Evolutionary conservation across 106 monocot genomes (phyloP).

Genomic region (Dendrobium huoshanense): DNA sequence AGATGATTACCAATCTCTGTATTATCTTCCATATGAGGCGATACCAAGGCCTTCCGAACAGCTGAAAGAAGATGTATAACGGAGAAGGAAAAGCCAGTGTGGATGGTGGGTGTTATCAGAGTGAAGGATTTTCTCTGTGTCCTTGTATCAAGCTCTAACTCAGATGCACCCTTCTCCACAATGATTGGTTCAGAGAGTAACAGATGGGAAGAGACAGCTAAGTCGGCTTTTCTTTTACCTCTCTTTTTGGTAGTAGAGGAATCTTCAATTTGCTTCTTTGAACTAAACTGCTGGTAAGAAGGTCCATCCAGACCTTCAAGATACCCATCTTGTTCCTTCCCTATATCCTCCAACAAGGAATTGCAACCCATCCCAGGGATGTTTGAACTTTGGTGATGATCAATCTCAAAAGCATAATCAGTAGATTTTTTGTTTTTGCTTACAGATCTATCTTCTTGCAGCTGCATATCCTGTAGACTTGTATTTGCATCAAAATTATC

Average conservation of each 20-base stretch:
- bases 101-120: slow-evolving; percentile 77
- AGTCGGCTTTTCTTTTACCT: slow-evolving; percentile 40
- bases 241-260: slow-evolving; percentile 47
- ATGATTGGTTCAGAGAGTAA: slow-evolving; percentile 10
- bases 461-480: not conserved
- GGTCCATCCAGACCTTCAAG: slow-evolving; percentile 25
- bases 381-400: slow-evolving; percentile 21
- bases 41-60: slow-evolving; percentile 69
- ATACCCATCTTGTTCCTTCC: slow-evolving; percentile 23
- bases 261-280: slow-evolving; percentile 30
- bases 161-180: slow-evolving; percentile 22
- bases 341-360: slow-evolving; percentile 42
- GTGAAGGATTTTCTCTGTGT: slow-evolving; percentile 55
- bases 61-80: slow-evolving; percentile 91
- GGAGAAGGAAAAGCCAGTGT: slow-evolving; percentile 96
- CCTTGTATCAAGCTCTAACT: slow-evolving; percentile 33
- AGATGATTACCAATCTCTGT: slow-evolving; percentile 13
- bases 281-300: slow-evolving; percentile 24
- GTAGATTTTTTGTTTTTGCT: slow-evolving; percentile 9
- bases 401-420: slow-evolving; percentile 13
- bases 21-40: slow-evolving; percentile 35
- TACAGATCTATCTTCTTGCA: slow-evolving; percentile 12
- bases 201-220: slow-evolving; percentile 12
- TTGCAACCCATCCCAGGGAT: slow-evolving; percentile 16
- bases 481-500: slow-evolving; percentile 22